phyloP scores from a whole-genome alignment of 441 rosid species.

The Pelargonium myrrhifolium region DNA sequence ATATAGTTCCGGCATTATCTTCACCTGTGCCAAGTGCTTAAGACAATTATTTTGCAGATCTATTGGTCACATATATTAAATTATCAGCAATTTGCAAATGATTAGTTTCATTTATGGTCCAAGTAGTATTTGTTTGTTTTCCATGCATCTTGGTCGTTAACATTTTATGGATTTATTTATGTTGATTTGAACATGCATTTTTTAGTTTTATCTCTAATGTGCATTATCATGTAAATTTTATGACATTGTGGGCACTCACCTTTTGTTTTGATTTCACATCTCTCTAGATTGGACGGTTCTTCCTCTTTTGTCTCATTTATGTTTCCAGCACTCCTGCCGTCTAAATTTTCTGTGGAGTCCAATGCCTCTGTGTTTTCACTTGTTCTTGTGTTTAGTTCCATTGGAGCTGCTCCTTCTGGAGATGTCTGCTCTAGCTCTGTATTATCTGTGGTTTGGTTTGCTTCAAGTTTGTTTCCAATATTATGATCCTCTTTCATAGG shows the following conservation, averaged over 20 bases:
- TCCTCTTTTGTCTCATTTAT: conserved; percentile 16
- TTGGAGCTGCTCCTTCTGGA: conserved; percentile 9
- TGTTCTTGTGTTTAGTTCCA: conserved; percentile 20
- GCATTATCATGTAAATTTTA: not conserved
- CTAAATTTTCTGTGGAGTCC: conserved; percentile 16
- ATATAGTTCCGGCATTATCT: not conserved
- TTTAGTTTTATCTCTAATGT: not conserved
- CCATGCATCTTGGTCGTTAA: not conserved
- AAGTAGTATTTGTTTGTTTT: not conserved
- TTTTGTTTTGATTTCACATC: conserved; percentile 11
- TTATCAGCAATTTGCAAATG: too few species aligned
- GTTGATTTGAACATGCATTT: not conserved
- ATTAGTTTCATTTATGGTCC: not conserved
- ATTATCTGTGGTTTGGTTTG: conserved; percentile 14
- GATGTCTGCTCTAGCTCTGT: conserved; percentile 15
- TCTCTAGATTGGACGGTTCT: conserved; percentile 19
- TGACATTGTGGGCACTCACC: conserved; percentile 19
- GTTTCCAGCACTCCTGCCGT: conserved; percentile 14
- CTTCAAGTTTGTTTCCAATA: conserved; percentile 19
- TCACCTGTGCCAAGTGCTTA: conserved; percentile 23
- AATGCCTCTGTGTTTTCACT: conserved; percentile 17
- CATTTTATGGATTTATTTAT: not conserved
- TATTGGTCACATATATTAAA: not conserved
- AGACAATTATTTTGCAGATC: conserved; percentile 1
- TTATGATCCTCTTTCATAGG: conserved; percentile 17